Percentiles rank a stretch among this genome's conserved stretches.
Evolutionary conservation across 768 basidiomycete species (phyloP).

Genomic region (Xerocomellus dryophilus): DNA sequence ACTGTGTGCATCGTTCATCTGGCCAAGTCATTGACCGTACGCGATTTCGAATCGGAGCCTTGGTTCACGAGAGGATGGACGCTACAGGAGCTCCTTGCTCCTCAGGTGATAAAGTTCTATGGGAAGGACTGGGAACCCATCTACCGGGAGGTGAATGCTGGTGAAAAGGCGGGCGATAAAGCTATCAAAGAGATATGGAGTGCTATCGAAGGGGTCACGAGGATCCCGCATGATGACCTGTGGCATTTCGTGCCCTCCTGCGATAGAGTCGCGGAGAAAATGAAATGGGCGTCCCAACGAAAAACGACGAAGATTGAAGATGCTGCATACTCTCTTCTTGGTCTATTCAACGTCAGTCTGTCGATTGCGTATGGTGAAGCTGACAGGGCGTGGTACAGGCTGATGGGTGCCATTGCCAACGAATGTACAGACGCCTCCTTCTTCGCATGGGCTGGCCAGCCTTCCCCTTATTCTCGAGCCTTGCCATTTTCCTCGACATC

Average conservation of each 20-base stretch:
- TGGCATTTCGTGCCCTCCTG: constrained; percentile 7
- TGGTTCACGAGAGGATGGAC: constrained; percentile 26
- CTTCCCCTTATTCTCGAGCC: constrained; percentile 9
- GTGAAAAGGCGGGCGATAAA: constrained; percentile 6
- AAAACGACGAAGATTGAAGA: constrained; percentile 25
- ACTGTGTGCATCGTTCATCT: constrained; percentile 24
- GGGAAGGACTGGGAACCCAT: constrained; percentile 17
- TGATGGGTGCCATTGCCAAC: constrained; percentile 13
- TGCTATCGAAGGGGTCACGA: constrained; percentile 8
- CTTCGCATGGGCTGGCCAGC: constrained; percentile 8
- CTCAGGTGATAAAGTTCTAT: constrained; percentile 17
- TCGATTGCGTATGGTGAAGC: constrained; percentile 25
- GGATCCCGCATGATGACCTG: constrained; percentile 11
- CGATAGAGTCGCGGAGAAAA: constrained; percentile 14
- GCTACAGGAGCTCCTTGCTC: constrained; percentile 12
- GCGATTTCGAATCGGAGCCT: constrained; percentile 10
- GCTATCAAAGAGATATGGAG: constrained; percentile 4
- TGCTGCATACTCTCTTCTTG: constrained; percentile 22
- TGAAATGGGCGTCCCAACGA: constrained; percentile 24
- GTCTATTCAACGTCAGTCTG: constrained; percentile 21
- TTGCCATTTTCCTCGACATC: constrained; percentile 5
- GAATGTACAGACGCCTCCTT: constrained; percentile 11
- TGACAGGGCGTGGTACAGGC: constrained; percentile 19
- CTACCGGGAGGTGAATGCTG: neutral
- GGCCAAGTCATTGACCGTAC: constrained; percentile 2